Evolutionary conservation across 164 flowering plant species (phyloP), one percentile per base, ranked within the genome.

Genomic region (Chloranthus sessilifolius): DNA sequence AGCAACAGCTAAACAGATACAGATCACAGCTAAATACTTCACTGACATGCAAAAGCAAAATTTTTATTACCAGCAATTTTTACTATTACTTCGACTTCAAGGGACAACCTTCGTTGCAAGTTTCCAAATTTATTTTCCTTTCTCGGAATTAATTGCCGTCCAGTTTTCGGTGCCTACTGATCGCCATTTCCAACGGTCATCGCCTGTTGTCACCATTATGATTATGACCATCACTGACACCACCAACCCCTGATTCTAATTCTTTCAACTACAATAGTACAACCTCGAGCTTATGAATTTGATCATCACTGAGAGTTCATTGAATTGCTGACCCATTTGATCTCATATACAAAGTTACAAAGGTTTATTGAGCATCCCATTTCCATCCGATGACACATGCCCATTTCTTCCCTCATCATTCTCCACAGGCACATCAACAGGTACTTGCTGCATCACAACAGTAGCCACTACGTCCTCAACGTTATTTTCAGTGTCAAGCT

Each of bases 331-430:
- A 19, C 0, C 20, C 1, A 24, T 29, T 39, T 39, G 5, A 6
- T 3, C 5, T 5, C n/a, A n/a, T n/a, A n/a, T n/a, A n/a, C n/a
- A n/a, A n/a, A n/a, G n/a, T n/a, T n/a, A n/a, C n/a, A n/a, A n/a
- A n/a, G n/a, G n/a, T n/a, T n/a, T n/a, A 21, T 52, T 46, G 23
- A 55, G 37, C 23, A 30, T n/a, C 19, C 34, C 61, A 30, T 56
- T 51, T 50, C 41, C 66, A 36, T 56, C 39, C 2, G 52, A 23
- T 15, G 61, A 29, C 17, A 55, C 47, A 43, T 49, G 51, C 12
- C 22, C 52, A 51, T 44, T 55, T 56, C 42, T 52, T 8, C 42
- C 35, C 29, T 19, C 11, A 10, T 46, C 53, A 37, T 12, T 3
- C 7, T 23, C 43, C 37, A 51, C 53, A 3, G 20, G 35, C 27